Base-by-base conservation (phyloP, 352 stramenopile species). In the Plasmopara muralis region DNA sequence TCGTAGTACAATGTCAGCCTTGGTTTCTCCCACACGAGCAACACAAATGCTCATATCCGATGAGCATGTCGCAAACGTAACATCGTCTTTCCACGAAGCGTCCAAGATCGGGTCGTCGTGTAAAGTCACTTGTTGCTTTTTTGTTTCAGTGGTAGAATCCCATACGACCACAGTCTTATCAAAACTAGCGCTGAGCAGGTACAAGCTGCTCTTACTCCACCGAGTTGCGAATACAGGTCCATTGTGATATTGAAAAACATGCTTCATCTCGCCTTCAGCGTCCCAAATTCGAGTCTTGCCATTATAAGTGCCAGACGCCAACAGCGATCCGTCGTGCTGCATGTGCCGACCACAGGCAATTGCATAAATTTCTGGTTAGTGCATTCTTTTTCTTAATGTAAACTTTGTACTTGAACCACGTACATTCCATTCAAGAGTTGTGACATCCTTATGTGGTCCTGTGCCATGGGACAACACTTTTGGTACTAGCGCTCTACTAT, bases 371-470 rank as follows among this genome's bases (percentile, higher is more conserved):
- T 13, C 44, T 42, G 18, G 25, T 77, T 38, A 82, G 57, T 12
- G 40, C 25, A 43, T 6, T 40, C 12, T 55, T 38, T 25, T 35
- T 3, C 20, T 25, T 25, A 25, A 25, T 25, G 20, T 25, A 25
- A 25, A 1, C 3, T 25, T 25, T 25, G 20, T 25, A 25, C 20
- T 25, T 25, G 53, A 13, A 60, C 20, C 31, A 86, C 83, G 61
- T 62, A 96, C 89, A 47, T 89, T 97, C 96, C 96, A 99, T 73
- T 98, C 96, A 37, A 99, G 73, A 42, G 95, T 98, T 41, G 95
- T 99, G 6, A 99, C 95, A 67, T 99, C 96, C 64, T 98, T 98
- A 64, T 97, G 96, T 28, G 87, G 67, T 30, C 92, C 85, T 28
- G 91, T 81, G 45, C 90, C 84, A 49, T 93, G 82, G 47, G 75